These are phyloP conservation scores for Syzygium grande DNA, from an alignment of 345 rosid genomes.

Conservation along the genomic window DNA sequence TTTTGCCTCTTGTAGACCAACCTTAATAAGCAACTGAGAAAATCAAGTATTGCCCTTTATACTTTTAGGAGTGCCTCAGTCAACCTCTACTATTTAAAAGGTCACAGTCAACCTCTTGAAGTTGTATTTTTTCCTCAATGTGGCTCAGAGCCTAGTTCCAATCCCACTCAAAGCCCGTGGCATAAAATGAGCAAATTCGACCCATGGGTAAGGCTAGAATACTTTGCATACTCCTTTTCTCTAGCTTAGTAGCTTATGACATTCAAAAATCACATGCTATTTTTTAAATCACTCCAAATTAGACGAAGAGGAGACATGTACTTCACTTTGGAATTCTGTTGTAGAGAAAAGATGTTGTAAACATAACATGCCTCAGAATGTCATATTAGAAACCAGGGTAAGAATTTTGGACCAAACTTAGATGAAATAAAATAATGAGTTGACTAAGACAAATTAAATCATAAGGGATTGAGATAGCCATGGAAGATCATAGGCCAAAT, in stretches of 20 bases:
- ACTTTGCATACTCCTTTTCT: neutral
- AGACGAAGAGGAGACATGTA: neutral
- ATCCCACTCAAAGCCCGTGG: neutral
- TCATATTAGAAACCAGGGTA: neutral
- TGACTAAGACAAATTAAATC: neutral
- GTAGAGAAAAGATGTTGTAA: neutral
- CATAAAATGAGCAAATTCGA: neutral
- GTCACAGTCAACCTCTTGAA: neutral
- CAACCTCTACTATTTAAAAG: neutral
- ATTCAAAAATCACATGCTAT: neutral
- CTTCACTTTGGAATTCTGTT: neutral
- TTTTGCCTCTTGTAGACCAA: neutral
- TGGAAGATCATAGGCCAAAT: neutral
- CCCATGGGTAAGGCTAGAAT: neutral
- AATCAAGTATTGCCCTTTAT: neutral
- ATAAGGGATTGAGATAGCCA: neutral
- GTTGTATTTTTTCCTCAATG: neutral
- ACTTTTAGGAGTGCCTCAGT: neutral
- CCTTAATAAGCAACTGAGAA: neutral
- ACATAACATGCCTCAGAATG: neutral
- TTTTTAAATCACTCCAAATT: neutral
- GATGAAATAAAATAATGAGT: neutral
- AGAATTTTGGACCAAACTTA: neutral
- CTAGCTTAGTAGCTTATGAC: neutral
- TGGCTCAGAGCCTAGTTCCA: neutral